A percentile compares a stretch with the other conserved stretches of the same genome.
Conservation (phyloP, 1,139 yeast species). For the Citeromyces hawaiiensis region DNA sequence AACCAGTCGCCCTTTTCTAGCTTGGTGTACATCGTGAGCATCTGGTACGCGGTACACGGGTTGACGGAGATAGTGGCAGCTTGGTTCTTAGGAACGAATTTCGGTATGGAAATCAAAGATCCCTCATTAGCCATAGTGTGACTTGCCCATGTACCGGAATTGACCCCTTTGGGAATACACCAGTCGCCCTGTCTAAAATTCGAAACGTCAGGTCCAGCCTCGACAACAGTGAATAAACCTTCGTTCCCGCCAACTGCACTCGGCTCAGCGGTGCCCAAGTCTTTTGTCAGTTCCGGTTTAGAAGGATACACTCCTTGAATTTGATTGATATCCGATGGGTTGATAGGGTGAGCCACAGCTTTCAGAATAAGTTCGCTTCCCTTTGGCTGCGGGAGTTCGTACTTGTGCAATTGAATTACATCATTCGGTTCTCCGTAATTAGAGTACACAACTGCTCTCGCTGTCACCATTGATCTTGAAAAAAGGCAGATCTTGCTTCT, state of each 20-base stretch:
- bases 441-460: constrained; percentile 45
- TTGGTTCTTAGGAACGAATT: constrained; percentile 33
- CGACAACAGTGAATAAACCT: constrained; percentile 76
- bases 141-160: constrained; percentile 93
- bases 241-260: constrained; percentile 86
- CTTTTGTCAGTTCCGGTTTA: constrained; percentile 47
- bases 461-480: constrained; percentile 7
- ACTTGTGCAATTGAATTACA: constrained; percentile 37
- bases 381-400: constrained; percentile 28
- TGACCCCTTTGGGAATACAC: constrained; percentile 75
- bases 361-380: constrained; percentile 37
- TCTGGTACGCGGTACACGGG: constrained; percentile 84
- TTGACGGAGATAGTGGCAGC: constrained; percentile 89
- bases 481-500: background rate
- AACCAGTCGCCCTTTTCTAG: constrained; percentile 72
- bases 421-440: constrained; percentile 49
- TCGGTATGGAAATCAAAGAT: constrained; percentile 38
- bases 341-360: constrained; percentile 78
- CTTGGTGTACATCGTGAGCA: constrained; percentile 58
- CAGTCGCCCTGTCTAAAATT: constrained; percentile 64
- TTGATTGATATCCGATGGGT: constrained; percentile 87
- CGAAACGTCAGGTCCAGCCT: constrained; percentile 44
- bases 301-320: constrained; percentile 90
- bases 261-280: constrained; percentile 43
- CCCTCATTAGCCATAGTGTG: constrained; percentile 45